phyloP scores from a whole-genome alignment of 2,329 filamentous ascomycete species.

The Diaporthe batatas region DNA sequence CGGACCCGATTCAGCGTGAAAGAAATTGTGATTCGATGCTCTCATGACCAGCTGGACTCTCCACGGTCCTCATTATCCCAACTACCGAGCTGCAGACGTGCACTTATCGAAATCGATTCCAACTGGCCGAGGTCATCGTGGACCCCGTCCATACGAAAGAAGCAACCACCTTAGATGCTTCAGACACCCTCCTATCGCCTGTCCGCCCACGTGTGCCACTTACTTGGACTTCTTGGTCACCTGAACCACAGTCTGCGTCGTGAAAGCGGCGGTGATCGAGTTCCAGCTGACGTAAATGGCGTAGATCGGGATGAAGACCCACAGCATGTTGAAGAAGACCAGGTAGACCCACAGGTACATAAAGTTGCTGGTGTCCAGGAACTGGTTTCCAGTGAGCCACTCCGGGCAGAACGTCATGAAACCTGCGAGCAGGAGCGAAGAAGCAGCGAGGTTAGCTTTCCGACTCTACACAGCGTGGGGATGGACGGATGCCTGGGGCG shows the following conservation, averaged over 20 bases:
- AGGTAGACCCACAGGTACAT: constrained; percentile 78
- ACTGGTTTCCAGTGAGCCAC: constrained; percentile 73
- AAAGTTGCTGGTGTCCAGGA: constrained; percentile 75
- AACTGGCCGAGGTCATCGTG: neutral
- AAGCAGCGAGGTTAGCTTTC: neutral
- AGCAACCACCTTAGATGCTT: neutral
- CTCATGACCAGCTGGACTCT: neutral
- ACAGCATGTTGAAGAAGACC: constrained; percentile 77
- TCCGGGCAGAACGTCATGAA: constrained; percentile 81
- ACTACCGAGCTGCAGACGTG: neutral
- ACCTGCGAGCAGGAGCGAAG: constrained; percentile 53
- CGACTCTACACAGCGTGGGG: neutral
- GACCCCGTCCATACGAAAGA: neutral
- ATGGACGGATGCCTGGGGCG: neutral
- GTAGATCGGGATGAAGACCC: constrained; percentile 75
- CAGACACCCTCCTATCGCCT: neutral
- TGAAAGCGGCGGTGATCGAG: constrained; percentile 38
- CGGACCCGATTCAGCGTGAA: neutral
- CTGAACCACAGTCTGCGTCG: constrained; percentile 29
- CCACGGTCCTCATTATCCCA: neutral
- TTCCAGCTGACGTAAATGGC: constrained; percentile 59
- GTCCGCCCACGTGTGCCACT: neutral
- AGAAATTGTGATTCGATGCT: neutral
- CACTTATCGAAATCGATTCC: neutral
- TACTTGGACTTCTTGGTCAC: constrained; percentile 39